phyloP scores from a whole-genome alignment of 2,329 filamentous ascomycete genomes.

The Coniochaeta sp. region DNA sequence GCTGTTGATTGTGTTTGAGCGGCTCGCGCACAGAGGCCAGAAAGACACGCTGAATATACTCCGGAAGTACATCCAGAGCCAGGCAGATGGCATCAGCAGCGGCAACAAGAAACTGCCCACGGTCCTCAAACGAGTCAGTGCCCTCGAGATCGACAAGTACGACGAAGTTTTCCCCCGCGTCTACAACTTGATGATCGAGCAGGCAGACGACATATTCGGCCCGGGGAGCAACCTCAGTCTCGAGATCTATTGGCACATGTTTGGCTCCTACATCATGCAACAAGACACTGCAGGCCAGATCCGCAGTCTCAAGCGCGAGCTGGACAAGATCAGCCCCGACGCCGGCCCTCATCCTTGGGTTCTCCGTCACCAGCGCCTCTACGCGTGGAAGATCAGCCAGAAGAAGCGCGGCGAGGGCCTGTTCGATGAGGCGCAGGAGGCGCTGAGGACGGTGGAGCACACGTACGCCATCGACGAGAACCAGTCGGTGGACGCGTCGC shows the following conservation, averaged over 20 bases:
- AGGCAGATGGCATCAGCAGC: background rate
- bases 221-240: slow-evolving; percentile 2
- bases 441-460: slow-evolving; percentile 1
- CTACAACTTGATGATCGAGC: slow-evolving; percentile 3
- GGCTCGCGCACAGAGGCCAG: slow-evolving; percentile 4
- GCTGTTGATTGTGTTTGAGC: background rate
- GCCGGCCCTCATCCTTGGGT: background rate
- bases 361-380: slow-evolving; percentile 4
- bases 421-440: slow-evolving; percentile 4
- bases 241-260: slow-evolving; percentile 5
- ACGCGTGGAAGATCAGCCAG: slow-evolving; percentile 7
- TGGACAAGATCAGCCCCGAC: slow-evolving; percentile 1
- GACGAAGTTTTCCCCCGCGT: slow-evolving; percentile 1
- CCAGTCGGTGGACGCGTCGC: background rate
- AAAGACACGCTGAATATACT: slow-evolving; percentile 5
- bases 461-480: background rate
- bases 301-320: slow-evolving; percentile 3
- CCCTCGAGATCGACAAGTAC: slow-evolving; percentile 4
- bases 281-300: background rate
- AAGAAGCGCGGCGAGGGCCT: background rate
- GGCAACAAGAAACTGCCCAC: background rate
- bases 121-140: background rate
- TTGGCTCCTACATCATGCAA: slow-evolving; percentile 1
- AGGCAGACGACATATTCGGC: slow-evolving; percentile 4
- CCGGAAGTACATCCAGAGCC: slow-evolving; percentile 6